Conservation (phyloP, 805 yeast species). For the Zygosaccharomyces lentus region DNA sequence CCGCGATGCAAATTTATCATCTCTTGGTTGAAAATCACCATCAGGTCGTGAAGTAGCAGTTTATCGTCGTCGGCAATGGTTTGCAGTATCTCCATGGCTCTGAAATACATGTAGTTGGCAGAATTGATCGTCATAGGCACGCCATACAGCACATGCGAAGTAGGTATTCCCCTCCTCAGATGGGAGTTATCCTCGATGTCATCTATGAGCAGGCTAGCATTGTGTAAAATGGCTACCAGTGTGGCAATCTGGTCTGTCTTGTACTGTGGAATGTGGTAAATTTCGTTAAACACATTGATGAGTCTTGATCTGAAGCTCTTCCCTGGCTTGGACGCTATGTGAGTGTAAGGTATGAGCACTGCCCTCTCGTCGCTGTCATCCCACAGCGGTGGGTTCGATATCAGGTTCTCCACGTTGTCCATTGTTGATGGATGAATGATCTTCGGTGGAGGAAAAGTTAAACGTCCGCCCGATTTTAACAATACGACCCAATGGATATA, state of each 20-base stretch:
- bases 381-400: slow-evolving; percentile 28
- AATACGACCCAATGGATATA: background rate
- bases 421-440: background rate
- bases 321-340: slow-evolving; percentile 49
- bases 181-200: slow-evolving; percentile 81
- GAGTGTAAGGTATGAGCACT: slow-evolving; percentile 45
- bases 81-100: slow-evolving; percentile 52
- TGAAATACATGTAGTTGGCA: slow-evolving; percentile 77
- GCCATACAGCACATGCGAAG: slow-evolving; percentile 77
- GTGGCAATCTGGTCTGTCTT: slow-evolving; percentile 40
- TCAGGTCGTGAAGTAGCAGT: slow-evolving; percentile 28
- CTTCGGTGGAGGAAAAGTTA: background rate
- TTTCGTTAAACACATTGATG: slow-evolving; percentile 50
- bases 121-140: slow-evolving; percentile 75
- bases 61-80: slow-evolving; percentile 28
- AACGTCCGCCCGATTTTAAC: background rate
- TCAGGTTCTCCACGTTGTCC: slow-evolving; percentile 12
- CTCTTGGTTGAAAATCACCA: slow-evolving; percentile 58
- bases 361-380: slow-evolving; percentile 28
- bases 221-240: slow-evolving; percentile 58
- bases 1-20: slow-evolving; percentile 81
- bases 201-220: slow-evolving; percentile 68
- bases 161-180: slow-evolving; percentile 70
- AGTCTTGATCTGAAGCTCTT: slow-evolving; percentile 50
- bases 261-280: slow-evolving; percentile 42